Evolutionary conservation across 495 filamentous ascomycete species (phyloP).

Genomic region (Xylaria nigripes): DNA sequence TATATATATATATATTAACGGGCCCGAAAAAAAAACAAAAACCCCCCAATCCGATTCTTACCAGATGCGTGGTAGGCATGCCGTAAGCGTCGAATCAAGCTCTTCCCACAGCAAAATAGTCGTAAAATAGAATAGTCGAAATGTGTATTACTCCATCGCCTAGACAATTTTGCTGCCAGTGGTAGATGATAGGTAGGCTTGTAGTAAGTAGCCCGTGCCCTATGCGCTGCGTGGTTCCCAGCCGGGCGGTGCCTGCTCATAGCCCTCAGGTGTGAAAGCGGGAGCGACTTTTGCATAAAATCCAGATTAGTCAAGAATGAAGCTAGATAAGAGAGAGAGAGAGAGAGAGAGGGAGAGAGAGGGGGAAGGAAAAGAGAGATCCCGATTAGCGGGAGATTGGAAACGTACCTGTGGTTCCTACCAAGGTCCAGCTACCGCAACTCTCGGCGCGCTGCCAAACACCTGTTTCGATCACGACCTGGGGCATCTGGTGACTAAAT

Average conservation of each 20-base stretch:
- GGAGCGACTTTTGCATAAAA: conserved; percentile 26
- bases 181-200: no score
- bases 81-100: not conserved
- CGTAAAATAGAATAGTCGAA: not conserved
- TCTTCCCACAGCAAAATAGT: not conserved
- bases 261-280: conserved; percentile 29
- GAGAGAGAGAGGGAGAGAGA: not conserved
- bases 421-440: conserved; percentile 40
- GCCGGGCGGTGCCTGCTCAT: conserved; percentile 28
- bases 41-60: no score
- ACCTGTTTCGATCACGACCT: conserved; percentile 30
- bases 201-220: not conserved
- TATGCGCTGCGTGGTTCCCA: conserved; percentile 28
- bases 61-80: not conserved
- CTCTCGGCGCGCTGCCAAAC: conserved; percentile 39
- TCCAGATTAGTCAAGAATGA: not conserved
- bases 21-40: not conserved
- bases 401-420: conserved; percentile 37
- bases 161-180: no score
- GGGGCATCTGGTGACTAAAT: conserved; percentile 32
- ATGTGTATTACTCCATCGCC: not conserved
- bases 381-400: no score
- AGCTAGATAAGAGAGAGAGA: not conserved
- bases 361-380: not conserved
- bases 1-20: not conserved